Base-by-base conservation (phyloP, 2,329 filamentous ascomycete species). In the Botrytis paeoniae region DNA sequence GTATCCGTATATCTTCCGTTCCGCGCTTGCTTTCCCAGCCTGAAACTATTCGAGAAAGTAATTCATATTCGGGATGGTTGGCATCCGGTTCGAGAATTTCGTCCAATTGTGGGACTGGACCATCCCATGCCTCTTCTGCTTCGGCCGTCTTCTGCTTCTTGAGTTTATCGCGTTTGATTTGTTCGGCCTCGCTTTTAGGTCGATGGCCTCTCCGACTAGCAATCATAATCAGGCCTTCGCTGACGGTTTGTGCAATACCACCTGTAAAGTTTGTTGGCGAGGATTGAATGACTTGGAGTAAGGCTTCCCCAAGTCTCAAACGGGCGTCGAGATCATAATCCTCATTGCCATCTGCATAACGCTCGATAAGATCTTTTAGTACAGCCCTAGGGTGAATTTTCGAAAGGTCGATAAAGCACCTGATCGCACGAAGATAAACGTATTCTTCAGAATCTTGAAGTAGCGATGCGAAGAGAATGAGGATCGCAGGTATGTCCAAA, bases 381-480 rank as follows among this genome's bases (percentile, higher is more conserved):
- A 90, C 89, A 0, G 90, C 87, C 60, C 85, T 87, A 0, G 91
- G 89, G 69, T 93, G 91, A 72, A 84, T 85, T 75, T 85, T 82
- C 0, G 90, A 87, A 18, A 94, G 81, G 37, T 89, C 86, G 0
- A 79, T 77, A 73, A 93, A 88, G 1, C 91, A 85, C 75, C 89
- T 89, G 74, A 94, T 88, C 25, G 89, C 87, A n/a, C 89, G 86
- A 4, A 91, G 83, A 77, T 92, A 91, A 74, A 93, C 89, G 78
- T 91, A 94, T 72, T 92, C 91, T 72, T 94, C 92, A 9, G 86
- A 83, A 66, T 92, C 90, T 74, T 87, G 85, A 1, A 93, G 83
- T 0, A 93, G 84, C 16, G 87, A 88, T 1, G 89, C 89, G 70
- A 93, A 83, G 1, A 93, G 84, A 9, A 91, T 87, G 0, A 91